Conservation (phyloP, 208 protist species). For the Wallacemonas rigidus region DNA sequence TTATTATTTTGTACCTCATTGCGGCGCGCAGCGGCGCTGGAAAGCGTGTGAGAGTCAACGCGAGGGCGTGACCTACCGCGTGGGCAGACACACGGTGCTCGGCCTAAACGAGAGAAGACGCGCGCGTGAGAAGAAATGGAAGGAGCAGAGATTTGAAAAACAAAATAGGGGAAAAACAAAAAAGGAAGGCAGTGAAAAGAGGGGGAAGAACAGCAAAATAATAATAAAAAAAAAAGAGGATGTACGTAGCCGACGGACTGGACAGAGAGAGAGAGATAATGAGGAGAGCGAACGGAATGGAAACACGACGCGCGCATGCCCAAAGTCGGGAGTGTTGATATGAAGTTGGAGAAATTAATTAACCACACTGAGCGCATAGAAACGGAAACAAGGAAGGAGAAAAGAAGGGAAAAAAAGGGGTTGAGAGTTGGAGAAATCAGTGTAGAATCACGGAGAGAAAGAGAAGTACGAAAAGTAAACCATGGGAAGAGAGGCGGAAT, state of each 20-base stretch:
- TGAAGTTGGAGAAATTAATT: constrained; percentile 10
- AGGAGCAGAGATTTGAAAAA: no score
- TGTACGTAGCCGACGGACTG: not conserved
- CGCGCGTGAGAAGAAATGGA: no score
- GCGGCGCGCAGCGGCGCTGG: no score
- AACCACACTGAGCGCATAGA: not conserved
- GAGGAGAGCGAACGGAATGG: not conserved
- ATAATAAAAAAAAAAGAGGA: constrained; percentile 1
- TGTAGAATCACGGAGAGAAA: not conserved
- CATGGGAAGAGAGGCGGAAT: not conserved
- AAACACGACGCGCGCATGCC: constrained; percentile 5
- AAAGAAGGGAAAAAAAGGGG: not conserved
- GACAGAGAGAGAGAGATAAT: not conserved
- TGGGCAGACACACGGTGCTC: no score
- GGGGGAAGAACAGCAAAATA: no score
- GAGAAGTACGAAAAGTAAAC: no score
- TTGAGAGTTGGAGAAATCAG: not conserved
- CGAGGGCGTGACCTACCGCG: no score
- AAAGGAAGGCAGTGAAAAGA: no score
- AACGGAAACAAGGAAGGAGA: constrained; percentile 12
- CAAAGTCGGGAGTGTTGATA: not conserved
- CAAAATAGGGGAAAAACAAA: no score
- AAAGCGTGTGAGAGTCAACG: no score
- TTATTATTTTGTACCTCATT: no score
- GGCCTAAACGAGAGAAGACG: no score